Evolutionary conservation across 1,139 yeast species (phyloP).

Genomic region (Sugiyamaella neomexicana): DNA sequence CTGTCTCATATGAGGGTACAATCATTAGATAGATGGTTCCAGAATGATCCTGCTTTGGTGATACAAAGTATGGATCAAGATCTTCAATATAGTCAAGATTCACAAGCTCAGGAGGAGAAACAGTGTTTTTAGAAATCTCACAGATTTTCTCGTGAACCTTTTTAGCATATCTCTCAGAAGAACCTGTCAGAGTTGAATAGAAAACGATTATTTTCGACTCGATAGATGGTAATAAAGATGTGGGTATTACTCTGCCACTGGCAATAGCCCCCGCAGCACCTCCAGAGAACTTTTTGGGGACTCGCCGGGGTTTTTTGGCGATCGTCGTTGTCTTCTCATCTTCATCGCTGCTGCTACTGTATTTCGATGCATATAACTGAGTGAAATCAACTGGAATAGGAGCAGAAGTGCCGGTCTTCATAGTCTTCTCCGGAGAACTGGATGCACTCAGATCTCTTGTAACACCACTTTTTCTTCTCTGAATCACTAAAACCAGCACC

Average conservation of each 20-base stretch:
- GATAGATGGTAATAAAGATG: conserved; percentile 32
- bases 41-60: conserved; percentile 44
- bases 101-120: conserved; percentile 59
- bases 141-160: conserved; percentile 43
- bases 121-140: conserved; percentile 22
- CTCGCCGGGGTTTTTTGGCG: conserved; percentile 26
- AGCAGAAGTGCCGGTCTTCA: conserved; percentile 4
- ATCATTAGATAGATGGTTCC: conserved; percentile 60
- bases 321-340: background rate
- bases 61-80: conserved; percentile 75
- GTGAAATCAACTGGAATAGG: conserved; percentile 49
- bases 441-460: background rate
- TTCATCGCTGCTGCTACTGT: conserved; percentile 25
- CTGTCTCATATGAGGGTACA: conserved; percentile 89
- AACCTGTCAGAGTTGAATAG: conserved; percentile 83
- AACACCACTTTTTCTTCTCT: background rate
- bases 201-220: conserved; percentile 53
- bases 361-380: conserved; percentile 32
- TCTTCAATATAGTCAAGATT: conserved; percentile 84
- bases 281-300: conserved; percentile 14
- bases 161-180: conserved; percentile 70
- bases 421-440: conserved; percentile 6
- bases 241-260: conserved; percentile 22
- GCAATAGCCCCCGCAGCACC: conserved; percentile 19
- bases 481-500: conserved; percentile 8